Conservation (phyloP, 768 basidiomycete genomes). For the Lentinula aciculospora region DNA sequence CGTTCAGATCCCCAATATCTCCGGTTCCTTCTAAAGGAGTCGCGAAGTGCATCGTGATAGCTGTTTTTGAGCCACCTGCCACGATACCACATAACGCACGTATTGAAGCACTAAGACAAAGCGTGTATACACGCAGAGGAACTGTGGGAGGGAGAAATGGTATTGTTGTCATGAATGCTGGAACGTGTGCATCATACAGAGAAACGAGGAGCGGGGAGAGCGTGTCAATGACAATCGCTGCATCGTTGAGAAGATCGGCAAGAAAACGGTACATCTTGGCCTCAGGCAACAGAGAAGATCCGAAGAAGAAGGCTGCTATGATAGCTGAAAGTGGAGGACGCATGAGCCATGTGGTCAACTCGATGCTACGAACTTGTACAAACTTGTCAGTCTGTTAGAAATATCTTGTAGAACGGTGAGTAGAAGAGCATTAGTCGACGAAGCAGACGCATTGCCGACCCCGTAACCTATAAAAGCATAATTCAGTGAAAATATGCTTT, state of each 20-base stretch:
- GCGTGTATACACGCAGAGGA: conserved; percentile 34
- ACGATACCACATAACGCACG: conserved; percentile 58
- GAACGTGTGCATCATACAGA: not conserved
- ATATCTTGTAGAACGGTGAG: conserved; percentile 63
- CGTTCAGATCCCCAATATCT: conserved; percentile 66
- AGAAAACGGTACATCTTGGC: conserved; percentile 65
- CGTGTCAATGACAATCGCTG: conserved; percentile 52
- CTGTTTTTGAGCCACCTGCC: conserved; percentile 66
- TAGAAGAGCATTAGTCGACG: conserved; percentile 60
- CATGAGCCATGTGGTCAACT: not conserved
- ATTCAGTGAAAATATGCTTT: not conserved
- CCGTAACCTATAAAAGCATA: conserved; percentile 45
- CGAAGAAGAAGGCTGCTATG: conserved; percentile 52
- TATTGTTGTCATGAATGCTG: not conserved
- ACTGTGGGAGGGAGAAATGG: conserved; percentile 30
- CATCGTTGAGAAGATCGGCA: conserved; percentile 63
- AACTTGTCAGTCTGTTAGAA: conserved; percentile 59
- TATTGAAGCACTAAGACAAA: conserved; percentile 56
- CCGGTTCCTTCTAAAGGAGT: conserved; percentile 43
- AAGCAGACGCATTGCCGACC: conserved; percentile 62
- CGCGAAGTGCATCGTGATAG: conserved; percentile 63
- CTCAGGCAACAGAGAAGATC: conserved; percentile 62
- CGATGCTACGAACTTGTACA: conserved; percentile 14
- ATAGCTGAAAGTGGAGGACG: conserved; percentile 40
- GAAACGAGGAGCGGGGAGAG: conserved; percentile 39